These are phyloP conservation scores for Cicer arietinum DNA, from an alignment of 306 rosid species.

Conservation along the genomic window DNA sequence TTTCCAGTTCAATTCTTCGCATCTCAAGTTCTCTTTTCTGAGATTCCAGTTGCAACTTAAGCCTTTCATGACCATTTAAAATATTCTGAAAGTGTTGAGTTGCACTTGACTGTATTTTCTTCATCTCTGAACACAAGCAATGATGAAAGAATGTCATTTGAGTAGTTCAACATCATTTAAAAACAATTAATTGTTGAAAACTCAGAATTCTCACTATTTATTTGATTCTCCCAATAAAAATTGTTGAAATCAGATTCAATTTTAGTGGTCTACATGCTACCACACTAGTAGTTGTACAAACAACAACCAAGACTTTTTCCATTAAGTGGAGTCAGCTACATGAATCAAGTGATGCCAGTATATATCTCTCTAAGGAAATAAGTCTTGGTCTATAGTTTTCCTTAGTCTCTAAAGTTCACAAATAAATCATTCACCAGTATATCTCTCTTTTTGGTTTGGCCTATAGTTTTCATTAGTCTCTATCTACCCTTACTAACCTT, in stretches of 20 bases:
- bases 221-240: slow-evolving; percentile 27
- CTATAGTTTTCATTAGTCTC: not conserved
- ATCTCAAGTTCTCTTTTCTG: slow-evolving; percentile 78
- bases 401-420: not conserved
- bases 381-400: too few species aligned
- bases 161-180: slow-evolving; percentile 33
- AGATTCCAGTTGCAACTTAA: slow-evolving; percentile 81
- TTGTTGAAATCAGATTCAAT: slow-evolving; percentile 27
- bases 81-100: slow-evolving; percentile 86
- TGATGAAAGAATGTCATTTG: slow-evolving; percentile 28
- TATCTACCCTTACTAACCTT: not conserved
- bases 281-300: slow-evolving; percentile 15
- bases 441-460: not conserved
- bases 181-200: slow-evolving; percentile 10
- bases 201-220: not conserved
- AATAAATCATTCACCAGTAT: not conserved
- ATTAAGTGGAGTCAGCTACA: not conserved
- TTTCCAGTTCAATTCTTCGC: slow-evolving; percentile 77
- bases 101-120: slow-evolving; percentile 80
- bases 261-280: slow-evolving; percentile 25
- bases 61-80: slow-evolving; percentile 75
- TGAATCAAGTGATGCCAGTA: not conserved
- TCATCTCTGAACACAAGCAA: slow-evolving; percentile 66
- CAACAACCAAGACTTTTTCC: not conserved
- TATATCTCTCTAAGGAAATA: too few species aligned